These are phyloP conservation scores for Calocybe gambosa DNA, from an alignment of 1,284 basidiomycete genomes.

Conservation along the genomic window DNA sequence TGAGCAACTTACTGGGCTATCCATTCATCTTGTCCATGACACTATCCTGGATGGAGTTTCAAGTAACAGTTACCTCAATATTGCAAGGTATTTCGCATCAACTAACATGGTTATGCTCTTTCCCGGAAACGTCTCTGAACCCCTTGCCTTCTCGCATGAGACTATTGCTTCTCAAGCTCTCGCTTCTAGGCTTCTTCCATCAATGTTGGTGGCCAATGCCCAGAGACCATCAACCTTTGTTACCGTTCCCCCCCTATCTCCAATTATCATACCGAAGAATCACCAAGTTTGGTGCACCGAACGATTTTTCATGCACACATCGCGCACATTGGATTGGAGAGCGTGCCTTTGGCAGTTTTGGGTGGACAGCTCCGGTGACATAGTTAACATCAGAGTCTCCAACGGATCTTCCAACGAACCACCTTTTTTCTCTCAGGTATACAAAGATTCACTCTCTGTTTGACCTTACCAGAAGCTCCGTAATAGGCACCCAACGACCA, in stretches of 20 bases:
- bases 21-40: conserved; percentile 46
- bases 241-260: conserved; percentile 35
- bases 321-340: conserved; percentile 50
- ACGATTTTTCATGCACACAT: conserved; percentile 40
- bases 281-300: conserved; percentile 61
- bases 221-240: conserved; percentile 12
- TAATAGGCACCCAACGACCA: conserved; percentile 28
- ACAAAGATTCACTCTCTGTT: neutral
- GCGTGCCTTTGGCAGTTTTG: conserved; percentile 67
- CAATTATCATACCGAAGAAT: conserved; percentile 42
- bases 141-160: conserved; percentile 15
- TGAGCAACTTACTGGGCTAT: conserved; percentile 27
- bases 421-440: conserved; percentile 1
- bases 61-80: conserved; percentile 54
- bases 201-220: conserved; percentile 12
- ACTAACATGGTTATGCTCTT: conserved; percentile 47
- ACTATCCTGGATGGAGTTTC: conserved; percentile 30
- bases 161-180: conserved; percentile 20
- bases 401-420: conserved; percentile 8
- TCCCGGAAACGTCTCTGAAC: conserved; percentile 36
- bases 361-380: conserved; percentile 44
- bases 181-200: conserved; percentile 23
- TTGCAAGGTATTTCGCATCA: conserved; percentile 53
- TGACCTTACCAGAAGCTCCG: conserved; percentile 21
- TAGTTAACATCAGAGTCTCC: conserved; percentile 22